phyloP scores from a whole-genome alignment of 805 yeast genomes.

The Teunomyces pallodes region DNA sequence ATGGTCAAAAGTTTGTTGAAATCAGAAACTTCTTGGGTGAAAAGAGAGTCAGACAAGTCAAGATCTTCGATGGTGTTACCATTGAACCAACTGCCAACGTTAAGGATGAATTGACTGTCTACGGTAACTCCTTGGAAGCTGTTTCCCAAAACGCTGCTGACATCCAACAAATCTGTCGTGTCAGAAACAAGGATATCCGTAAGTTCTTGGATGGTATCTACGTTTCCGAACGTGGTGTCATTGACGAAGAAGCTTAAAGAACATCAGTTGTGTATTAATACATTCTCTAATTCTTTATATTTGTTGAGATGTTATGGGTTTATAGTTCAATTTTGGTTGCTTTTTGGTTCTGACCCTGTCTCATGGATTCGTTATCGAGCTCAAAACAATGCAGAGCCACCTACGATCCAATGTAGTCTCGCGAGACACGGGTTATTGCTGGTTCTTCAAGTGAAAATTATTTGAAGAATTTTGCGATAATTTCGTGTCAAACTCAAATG shows the following conservation, averaged over 20 bases:
- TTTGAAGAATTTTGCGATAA: background rate
- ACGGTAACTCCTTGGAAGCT: conserved; percentile 95
- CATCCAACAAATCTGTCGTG: conserved; percentile 96
- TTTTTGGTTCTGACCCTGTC: conserved; percentile 16
- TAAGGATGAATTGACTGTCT: conserved; percentile 91
- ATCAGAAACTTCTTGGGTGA: conserved; percentile 99
- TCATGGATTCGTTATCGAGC: conserved; percentile 39
- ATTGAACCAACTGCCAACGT: conserved; percentile 77
- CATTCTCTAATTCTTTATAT: conserved; percentile 17
- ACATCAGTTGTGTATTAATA: conserved; percentile 19
- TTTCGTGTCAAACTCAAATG: background rate
- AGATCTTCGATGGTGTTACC: conserved; percentile 84
- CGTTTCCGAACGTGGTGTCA: conserved; percentile 92
- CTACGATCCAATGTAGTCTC: conserved; percentile 37
- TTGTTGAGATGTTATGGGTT: conserved; percentile 18
- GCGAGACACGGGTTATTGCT: conserved; percentile 16
- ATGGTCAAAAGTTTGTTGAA: conserved; percentile 75
- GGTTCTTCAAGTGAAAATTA: background rate
- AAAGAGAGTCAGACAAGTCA: conserved; percentile 90
- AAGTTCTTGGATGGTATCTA: conserved; percentile 99
- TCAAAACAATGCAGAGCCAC: conserved; percentile 45
- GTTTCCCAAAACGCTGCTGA: conserved; percentile 99
- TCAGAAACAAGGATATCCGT: conserved; percentile 99
- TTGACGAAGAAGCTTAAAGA: conserved; percentile 58
- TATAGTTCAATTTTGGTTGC: conserved; percentile 27